These are phyloP conservation scores for Lichina pygmaea DNA, from an alignment of 495 filamentous ascomycete genomes.

Conservation along the genomic window DNA sequence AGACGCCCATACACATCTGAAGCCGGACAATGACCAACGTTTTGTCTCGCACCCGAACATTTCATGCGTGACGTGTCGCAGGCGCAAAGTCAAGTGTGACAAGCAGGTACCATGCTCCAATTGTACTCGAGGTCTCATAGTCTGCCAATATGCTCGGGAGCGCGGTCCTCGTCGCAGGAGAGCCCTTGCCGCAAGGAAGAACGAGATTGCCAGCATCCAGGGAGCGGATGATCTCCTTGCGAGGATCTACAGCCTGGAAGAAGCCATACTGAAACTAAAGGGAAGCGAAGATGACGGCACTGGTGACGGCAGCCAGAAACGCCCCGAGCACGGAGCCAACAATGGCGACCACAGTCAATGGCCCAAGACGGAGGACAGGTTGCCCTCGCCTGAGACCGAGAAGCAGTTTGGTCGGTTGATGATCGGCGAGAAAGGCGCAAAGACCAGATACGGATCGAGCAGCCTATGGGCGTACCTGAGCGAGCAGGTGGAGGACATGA, in stretches of 20 bases:
- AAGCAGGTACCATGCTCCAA: slow-evolving; percentile 65
- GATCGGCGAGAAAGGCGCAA: slow-evolving; percentile 41
- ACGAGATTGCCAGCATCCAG: slow-evolving; percentile 29
- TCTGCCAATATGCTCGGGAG: slow-evolving; percentile 30
- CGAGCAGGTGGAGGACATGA: slow-evolving; percentile 34
- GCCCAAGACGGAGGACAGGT: background rate
- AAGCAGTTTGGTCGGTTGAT: slow-evolving; percentile 60
- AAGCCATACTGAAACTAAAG: slow-evolving; percentile 36
- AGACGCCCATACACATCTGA: no score
- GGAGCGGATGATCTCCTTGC: slow-evolving; percentile 54
- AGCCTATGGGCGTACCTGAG: slow-evolving; percentile 73
- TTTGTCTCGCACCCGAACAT: no score
- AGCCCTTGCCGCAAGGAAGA: slow-evolving; percentile 44
- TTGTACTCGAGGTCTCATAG: slow-evolving; percentile 47
- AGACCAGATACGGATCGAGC: slow-evolving; percentile 66
- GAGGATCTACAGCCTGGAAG: slow-evolving; percentile 59
- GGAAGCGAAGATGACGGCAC: slow-evolving; percentile 8
- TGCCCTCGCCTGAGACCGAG: slow-evolving; percentile 16
- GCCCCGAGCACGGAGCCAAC: background rate
- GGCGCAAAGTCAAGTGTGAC: slow-evolving; percentile 28
- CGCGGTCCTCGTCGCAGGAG: slow-evolving; percentile 46
- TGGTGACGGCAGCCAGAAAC: background rate
- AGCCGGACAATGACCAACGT: no score
- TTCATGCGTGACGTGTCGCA: slow-evolving; percentile 3
- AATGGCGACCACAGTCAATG: slow-evolving; percentile 7